Evolutionary conservation across 139 green algal genomes (phyloP).

Genomic region (Chlamydomonas applanata): DNA sequence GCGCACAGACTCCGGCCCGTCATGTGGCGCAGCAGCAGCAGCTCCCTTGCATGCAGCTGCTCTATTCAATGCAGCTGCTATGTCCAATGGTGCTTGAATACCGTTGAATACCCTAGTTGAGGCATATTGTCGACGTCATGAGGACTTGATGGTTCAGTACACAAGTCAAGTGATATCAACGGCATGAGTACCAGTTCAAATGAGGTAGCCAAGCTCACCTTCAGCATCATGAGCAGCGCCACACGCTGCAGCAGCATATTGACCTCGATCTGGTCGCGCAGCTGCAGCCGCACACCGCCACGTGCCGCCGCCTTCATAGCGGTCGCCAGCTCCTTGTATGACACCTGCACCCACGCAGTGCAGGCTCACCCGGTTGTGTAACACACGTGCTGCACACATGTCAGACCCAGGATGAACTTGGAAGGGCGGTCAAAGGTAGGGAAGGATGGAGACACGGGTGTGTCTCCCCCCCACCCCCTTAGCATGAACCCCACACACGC

Average conservation of each 20-base stretch:
- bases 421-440: no score
- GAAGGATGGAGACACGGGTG: no score
- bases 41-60: background rate
- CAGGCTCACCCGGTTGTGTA: background rate
- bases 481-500: no score
- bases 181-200: no score
- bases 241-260: slow-evolving; percentile 41
- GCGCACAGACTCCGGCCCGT: background rate
- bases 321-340: slow-evolving; percentile 41
- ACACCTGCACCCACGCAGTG: background rate
- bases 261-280: slow-evolving; percentile 28
- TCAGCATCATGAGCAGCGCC: slow-evolving; percentile 31
- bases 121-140: no score
- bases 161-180: no score
- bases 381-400: no score
- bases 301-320: slow-evolving; percentile 21
- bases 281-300: slow-evolving; percentile 22
- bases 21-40: background rate
- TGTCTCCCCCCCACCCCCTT: no score
- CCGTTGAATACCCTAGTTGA: no score
- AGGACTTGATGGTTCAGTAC: background rate
- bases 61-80: background rate
- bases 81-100: background rate
- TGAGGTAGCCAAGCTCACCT: no score
- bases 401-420: no score